Percentiles rank a stretch among this genome's conserved stretches.
Conservation (phyloP, 2,329 filamentous ascomycete species). For the Colletotrichum incanum region DNA sequence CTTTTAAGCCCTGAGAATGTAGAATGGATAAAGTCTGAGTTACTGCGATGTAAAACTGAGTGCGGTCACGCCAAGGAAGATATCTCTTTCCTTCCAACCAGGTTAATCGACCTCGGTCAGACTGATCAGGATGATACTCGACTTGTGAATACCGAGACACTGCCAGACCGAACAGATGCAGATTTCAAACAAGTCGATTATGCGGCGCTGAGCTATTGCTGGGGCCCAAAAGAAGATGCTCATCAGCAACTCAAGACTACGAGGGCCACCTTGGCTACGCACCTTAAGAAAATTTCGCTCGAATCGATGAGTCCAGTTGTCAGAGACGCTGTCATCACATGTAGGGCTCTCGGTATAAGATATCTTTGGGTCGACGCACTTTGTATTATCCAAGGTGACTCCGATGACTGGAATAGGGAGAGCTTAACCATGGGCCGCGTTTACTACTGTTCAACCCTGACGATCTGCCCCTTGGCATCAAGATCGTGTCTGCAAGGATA, state of each 20-base stretch:
- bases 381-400: slow-evolving; percentile 50
- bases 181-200: neutral
- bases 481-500: slow-evolving; percentile 7
- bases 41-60: neutral
- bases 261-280: neutral
- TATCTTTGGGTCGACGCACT: slow-evolving; percentile 52
- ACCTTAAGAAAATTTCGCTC: neutral
- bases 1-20: neutral
- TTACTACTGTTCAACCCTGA: slow-evolving; percentile 9
- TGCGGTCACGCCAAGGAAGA: neutral
- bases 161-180: neutral
- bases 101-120: slow-evolving; percentile 6
- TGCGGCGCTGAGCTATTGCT: slow-evolving; percentile 22
- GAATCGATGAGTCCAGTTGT: neutral
- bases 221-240: slow-evolving; percentile 9
- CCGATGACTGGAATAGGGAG: slow-evolving; percentile 44
- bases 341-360: slow-evolving; percentile 42
- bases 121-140: neutral
- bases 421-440: slow-evolving; percentile 14
- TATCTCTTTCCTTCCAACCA: neutral
- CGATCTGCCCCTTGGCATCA: slow-evolving; percentile 12
- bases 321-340: slow-evolving; percentile 4
- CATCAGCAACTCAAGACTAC: slow-evolving; percentile 5
- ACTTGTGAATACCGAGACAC: neutral
- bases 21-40: neutral